A percentile compares a stretch with the other conserved stretches of the same genome.
These are phyloP conservation scores for Rubia tinctorum DNA, from an alignment of 305 asterid species.

Conservation along the genomic window DNA sequence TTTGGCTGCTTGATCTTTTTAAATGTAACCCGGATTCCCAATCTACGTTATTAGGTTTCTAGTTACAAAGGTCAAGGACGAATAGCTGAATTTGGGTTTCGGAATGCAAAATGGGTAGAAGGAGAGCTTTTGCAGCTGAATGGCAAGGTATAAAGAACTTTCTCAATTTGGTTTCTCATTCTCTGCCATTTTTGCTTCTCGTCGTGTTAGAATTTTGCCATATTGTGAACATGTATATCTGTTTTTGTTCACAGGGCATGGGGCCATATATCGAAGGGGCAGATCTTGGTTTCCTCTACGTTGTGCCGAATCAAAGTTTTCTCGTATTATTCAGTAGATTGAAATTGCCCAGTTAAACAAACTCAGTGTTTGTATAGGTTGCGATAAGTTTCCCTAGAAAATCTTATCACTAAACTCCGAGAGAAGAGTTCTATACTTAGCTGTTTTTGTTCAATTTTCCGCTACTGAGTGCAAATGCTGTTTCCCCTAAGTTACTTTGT, in stretches of 20 bases:
- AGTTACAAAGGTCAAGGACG: conserved; percentile 95
- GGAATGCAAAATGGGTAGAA: conserved; percentile 88
- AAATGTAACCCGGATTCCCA: neutral
- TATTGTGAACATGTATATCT: neutral
- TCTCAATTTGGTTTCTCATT: neutral
- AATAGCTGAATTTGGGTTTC: conserved; percentile 81
- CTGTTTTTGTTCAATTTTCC: neutral
- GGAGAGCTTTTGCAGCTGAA: conserved; percentile 91
- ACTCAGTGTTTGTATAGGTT: conserved; percentile 1
- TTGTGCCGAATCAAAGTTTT: conserved; percentile 85
- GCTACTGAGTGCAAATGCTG: neutral
- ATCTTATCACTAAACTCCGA: neutral
- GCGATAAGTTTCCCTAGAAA: neutral
- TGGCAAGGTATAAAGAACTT: conserved; percentile 59
- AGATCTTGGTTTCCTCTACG: conserved; percentile 91
- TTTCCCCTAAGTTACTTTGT: neutral
- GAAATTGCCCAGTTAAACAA: conserved; percentile 64
- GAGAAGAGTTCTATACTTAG: neutral
- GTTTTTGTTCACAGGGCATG: conserved; percentile 50
- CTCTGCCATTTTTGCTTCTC: neutral
- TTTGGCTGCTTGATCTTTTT: neutral
- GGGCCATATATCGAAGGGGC: conserved; percentile 87
- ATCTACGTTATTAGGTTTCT: conserved; percentile 43
- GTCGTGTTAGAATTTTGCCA: neutral
- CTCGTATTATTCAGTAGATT: conserved; percentile 90